These are phyloP conservation scores for Gamarada debralockiae DNA, from an alignment of 495 filamentous ascomycete genomes.

Conservation along the genomic window DNA sequence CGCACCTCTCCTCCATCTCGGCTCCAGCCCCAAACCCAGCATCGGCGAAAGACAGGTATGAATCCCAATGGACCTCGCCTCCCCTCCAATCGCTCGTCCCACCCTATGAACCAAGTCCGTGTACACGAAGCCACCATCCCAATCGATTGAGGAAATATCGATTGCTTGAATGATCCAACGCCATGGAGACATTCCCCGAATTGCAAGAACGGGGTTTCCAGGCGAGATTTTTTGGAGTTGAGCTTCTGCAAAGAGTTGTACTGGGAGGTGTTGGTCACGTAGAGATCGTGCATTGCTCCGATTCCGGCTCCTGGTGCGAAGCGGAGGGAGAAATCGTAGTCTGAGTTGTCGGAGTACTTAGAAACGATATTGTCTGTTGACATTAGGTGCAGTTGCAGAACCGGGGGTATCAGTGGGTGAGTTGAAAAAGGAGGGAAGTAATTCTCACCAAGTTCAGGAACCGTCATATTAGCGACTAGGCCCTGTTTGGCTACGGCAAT, in stretches of 20 bases:
- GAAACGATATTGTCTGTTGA: conserved; percentile 3
- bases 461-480: no score
- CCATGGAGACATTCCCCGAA: conserved; percentile 38
- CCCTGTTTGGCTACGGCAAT: no score
- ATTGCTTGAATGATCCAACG: conserved; percentile 38
- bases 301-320: not conserved
- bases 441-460: not conserved
- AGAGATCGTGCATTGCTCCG: conserved; percentile 15
- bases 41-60: conserved; percentile 38
- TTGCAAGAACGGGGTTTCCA: conserved; percentile 35
- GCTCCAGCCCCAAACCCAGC: conserved; percentile 39
- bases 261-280: conserved; percentile 33
- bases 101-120: conserved; percentile 34
- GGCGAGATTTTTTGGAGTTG: conserved; percentile 27
- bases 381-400: conserved; percentile 19
- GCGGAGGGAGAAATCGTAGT: not conserved
- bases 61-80: conserved; percentile 37
- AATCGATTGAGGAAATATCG: conserved; percentile 36
- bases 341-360: not conserved
- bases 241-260: conserved; percentile 35
- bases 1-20: conserved; percentile 39
- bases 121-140: conserved; percentile 34
- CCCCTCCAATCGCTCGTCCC: conserved; percentile 33
- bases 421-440: no score
- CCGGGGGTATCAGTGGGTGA: no score